Evolutionary conservation across 306 rosid genomes (phyloP), one percentile per base, ranked within the genome.

Genomic region (Lathyrus oleraceus): DNA sequence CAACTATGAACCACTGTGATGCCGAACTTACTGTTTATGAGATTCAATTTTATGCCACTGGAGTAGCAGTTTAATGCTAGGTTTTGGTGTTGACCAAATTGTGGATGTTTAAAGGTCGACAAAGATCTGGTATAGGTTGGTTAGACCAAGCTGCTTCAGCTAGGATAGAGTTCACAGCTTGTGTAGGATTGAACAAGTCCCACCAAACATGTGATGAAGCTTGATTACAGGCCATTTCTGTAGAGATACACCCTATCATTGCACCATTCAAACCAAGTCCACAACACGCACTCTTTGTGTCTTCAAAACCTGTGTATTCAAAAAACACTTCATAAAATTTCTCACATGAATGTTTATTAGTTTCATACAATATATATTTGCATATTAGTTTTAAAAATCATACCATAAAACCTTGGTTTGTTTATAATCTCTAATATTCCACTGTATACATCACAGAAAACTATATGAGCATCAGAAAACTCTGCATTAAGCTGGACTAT

Each of bases 151-250:
- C 87, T 36, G 96, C 81, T 65, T 86, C 86, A 3, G 91, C 93
- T 20, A 90, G 60, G 82, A 93, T 83, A 61, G 86, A 51, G 82
- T 93, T 81, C 21, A 88, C 91, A n/a, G 85, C 84, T 36, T 6
- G 49, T 44, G 96, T 86, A 9, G 98, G 98, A 70, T 82, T 86
- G 71, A 83, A 81, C 15, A 86, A 64, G 70, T 92, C 98, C 98
- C 98, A 92, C 96, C 98, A 92, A 32, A 92, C 73, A 73, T 85
- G 78, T 17, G 61, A 75, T 47, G 85, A 71, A 27, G 76, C 68
- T 60, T 81, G 61, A 25, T 70, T 43, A 49, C 98, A 90, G 0
- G 88, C 83, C 76, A 79, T 82, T 25, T 88, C 96, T 75, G 32
- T 73, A 11, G 96, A 85, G 38, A 92, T 67, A n/a, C 98, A 92